These are phyloP conservation scores for Chenopodium suecicum DNA, from an alignment of 148 eudicot genomes.

Conservation along the genomic window DNA sequence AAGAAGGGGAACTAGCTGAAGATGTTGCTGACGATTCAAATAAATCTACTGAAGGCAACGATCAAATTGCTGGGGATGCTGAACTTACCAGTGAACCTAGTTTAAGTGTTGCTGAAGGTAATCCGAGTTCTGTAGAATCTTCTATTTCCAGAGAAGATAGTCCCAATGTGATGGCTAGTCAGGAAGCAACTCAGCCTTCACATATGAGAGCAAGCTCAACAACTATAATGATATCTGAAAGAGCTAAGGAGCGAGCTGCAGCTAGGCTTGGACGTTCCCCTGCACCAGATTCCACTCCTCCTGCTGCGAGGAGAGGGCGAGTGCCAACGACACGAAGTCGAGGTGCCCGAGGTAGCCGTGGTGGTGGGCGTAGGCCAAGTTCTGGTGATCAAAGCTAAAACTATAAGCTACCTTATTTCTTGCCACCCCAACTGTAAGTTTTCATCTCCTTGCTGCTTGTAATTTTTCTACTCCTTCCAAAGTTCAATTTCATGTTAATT, in stretches of 20 bases:
- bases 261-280: slow-evolving; percentile 43
- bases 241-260: slow-evolving; percentile 53
- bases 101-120: slow-evolving; percentile 25
- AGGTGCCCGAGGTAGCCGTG: slow-evolving; percentile 48
- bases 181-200: slow-evolving; percentile 37
- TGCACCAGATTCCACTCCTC: slow-evolving; percentile 19
- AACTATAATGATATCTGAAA: slow-evolving; percentile 57
- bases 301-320: slow-evolving; percentile 46
- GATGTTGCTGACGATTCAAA: slow-evolving; percentile 38
- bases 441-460: background rate
- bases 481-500: slow-evolving; percentile 1
- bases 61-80: slow-evolving; percentile 39
- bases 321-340: slow-evolving; percentile 46
- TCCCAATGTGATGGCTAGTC: slow-evolving; percentile 28
- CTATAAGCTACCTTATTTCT: background rate
- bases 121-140: slow-evolving; percentile 31
- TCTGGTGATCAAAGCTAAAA: slow-evolving; percentile 40
- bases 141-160: slow-evolving; percentile 40
- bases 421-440: background rate
- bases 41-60: slow-evolving; percentile 37
- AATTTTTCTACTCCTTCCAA: slow-evolving; percentile 14
- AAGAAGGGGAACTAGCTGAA: slow-evolving; percentile 46
- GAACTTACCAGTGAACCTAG: slow-evolving; percentile 39
- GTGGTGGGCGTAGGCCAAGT: slow-evolving; percentile 44
- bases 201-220: slow-evolving; percentile 37